Evolutionary conservation across 192 early-diverging fungal genomes (phyloP).

Genomic region (Oehlia diaphana): DNA sequence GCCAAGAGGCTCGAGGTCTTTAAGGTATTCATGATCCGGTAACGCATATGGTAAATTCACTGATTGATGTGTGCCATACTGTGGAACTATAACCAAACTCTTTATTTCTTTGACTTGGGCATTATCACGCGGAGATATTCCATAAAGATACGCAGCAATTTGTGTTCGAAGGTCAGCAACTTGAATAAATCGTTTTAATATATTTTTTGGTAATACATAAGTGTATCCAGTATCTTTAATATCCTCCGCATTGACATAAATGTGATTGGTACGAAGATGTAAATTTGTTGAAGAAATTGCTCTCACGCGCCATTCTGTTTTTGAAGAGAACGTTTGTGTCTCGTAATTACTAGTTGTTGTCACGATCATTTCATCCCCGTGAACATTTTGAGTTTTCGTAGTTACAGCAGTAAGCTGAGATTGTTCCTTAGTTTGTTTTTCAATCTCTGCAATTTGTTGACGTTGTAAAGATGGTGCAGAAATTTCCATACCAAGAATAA

Average conservation of each 20-base stretch:
- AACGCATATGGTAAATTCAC: conserved; percentile 87
- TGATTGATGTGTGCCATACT: conserved; percentile 96
- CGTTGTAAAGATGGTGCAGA: conserved; percentile 93
- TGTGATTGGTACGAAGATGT: conserved; percentile 91
- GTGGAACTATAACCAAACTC: conserved; percentile 92
- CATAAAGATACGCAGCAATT: conserved; percentile 94
- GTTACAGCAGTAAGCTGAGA: conserved; percentile 93
- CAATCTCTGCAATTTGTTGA: conserved; percentile 97
- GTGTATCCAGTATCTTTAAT: conserved; percentile 94
- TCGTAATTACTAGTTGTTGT: conserved; percentile 97
- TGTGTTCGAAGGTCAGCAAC: conserved; percentile 94
- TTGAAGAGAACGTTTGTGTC: conserved; percentile 95
- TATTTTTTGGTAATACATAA: conserved; percentile 97
- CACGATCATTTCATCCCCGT: conserved; percentile 98
- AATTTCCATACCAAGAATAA: conserved; percentile 99
- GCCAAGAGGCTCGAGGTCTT: conserved; percentile 93
- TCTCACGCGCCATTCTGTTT: conserved; percentile 98
- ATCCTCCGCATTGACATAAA: conserved; percentile 95
- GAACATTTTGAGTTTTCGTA: conserved; percentile 95
- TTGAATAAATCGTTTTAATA: conserved; percentile 95
- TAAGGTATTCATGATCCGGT: conserved; percentile 89
- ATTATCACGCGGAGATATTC: conserved; percentile 84
- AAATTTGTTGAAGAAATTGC: conserved; percentile 97
- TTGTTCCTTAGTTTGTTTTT: conserved; percentile 92
- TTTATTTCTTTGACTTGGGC: conserved; percentile 96